A percentile compares a stretch with the other conserved stretches of the same genome.
phyloP scores from a whole-genome alignment of 2,329 filamentous ascomycete species.

The Diaporthe capsici region DNA sequence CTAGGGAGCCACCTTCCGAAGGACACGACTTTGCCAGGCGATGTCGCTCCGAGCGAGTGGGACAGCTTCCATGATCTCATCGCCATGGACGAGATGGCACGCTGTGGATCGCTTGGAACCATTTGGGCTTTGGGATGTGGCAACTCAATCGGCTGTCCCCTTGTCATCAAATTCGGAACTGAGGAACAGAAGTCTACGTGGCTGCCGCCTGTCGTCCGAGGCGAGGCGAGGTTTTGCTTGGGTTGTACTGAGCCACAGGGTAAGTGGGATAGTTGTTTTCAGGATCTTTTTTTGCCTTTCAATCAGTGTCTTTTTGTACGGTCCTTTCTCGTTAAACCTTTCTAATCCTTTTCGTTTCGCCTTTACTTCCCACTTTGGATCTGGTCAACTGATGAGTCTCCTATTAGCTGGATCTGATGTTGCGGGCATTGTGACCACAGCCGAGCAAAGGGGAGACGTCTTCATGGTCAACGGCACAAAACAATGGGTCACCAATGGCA shows the following conservation, averaged over 20 bases:
- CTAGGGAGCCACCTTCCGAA: not conserved
- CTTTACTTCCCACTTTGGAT: not conserved
- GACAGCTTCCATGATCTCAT: conserved; percentile 53
- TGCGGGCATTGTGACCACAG: conserved; percentile 45
- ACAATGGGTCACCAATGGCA: conserved; percentile 74
- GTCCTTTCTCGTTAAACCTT: not conserved
- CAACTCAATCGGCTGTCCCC: conserved; percentile 49
- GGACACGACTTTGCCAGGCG: not conserved
- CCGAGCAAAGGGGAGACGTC: conserved; percentile 55
- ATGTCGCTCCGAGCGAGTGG: conserved; percentile 51
- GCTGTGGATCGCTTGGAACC: conserved; percentile 51
- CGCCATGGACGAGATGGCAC: conserved; percentile 52
- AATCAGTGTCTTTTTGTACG: too few relatives aligned
- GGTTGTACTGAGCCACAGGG: conserved; percentile 49
- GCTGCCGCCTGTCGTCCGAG: conserved; percentile 15
- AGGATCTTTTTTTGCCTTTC: not conserved
- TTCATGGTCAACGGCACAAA: conserved; percentile 74
- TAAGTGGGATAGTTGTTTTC: conserved; percentile 60
- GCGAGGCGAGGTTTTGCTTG: conserved; percentile 36
- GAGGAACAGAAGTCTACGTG: conserved; percentile 35
- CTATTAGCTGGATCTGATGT: conserved; percentile 16
- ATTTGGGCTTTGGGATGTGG: conserved; percentile 51
- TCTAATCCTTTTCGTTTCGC: not conserved
- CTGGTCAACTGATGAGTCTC: not conserved
- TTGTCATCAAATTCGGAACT: conserved; percentile 35